Conservation (phyloP, 2,329 filamentous ascomycete species). For the Sporothrix brunneoviolacea region DNA sequence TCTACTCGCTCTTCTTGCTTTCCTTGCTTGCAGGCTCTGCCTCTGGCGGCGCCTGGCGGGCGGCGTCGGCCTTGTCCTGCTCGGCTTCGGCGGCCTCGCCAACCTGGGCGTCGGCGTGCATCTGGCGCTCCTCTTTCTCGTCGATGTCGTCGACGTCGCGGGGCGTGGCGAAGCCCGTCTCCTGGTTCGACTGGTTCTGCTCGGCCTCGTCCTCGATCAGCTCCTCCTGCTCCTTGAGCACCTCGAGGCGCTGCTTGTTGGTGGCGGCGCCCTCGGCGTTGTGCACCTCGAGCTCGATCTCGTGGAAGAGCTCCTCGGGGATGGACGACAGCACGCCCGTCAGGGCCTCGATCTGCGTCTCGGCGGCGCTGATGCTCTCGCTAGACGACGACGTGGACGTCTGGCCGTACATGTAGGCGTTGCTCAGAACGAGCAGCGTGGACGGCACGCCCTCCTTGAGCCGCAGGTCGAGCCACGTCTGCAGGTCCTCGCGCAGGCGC, state of each 20-base stretch:
- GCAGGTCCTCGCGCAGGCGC: conserved; percentile 79
- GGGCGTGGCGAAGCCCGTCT: conserved; percentile 64
- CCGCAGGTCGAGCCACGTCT: conserved; percentile 89
- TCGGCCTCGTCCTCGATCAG: conserved; percentile 95
- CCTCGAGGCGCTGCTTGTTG: conserved; percentile 97
- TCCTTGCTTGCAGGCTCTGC: conserved; percentile 34
- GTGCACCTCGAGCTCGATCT: conserved; percentile 97
- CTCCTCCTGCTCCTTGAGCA: conserved; percentile 96
- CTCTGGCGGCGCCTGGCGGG: conserved; percentile 35
- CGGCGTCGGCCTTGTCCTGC: conserved; percentile 42
- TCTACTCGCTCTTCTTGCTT: conserved; percentile 26
- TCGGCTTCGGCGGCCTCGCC: conserved; percentile 51
- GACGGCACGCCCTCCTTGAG: conserved; percentile 94
- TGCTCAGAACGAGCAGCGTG: conserved; percentile 89
- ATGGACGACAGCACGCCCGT: conserved; percentile 90
- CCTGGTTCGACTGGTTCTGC: conserved; percentile 76
- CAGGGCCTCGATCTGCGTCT: conserved; percentile 85
- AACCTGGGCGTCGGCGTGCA: conserved; percentile 44
- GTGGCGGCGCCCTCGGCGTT: conserved; percentile 94
- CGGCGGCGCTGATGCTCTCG: conserved; percentile 65
- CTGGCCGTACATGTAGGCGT: conserved; percentile 94
- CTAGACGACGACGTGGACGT: conserved; percentile 21
- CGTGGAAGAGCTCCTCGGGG: conserved; percentile 97
- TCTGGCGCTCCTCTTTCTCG: conserved; percentile 73
- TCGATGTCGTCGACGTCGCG: conserved; percentile 91